Evolutionary conservation across 257 asterid genomes (phyloP), one percentile per base, ranked within the genome.

Genomic region (Fraxinus anomala): DNA sequence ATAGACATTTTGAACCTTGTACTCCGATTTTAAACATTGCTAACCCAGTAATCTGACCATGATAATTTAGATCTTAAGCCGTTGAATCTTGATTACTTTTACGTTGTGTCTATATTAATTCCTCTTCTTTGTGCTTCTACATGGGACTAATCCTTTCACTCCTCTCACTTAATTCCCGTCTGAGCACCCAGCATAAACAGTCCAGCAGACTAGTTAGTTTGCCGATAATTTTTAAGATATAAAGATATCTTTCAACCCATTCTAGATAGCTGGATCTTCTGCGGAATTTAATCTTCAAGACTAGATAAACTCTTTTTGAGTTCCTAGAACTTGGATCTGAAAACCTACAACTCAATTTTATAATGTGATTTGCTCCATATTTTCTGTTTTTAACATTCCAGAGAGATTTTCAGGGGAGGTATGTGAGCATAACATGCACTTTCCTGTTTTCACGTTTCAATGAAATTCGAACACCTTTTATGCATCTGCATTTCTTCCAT

Each of bases 231-330:
- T 49, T 21, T 73, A 73, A 73, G 6, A 5, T 49, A 34, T 28
- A 73, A 44, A 16, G 67, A 73, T 5, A 61, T 61, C 76, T 73
- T 44, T 47, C 28, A 56, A 26, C 76, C 66, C 28, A 1, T 56
- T 17, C 26, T 56, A 56, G 66, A n/a, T 56, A 56, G 66, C 26
- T n/a, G 59, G 66, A n/a, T 56, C 24, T 56, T 56, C 11, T 56
- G 26, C 21, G 66, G 66, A 56, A 56, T 23, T n/a, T 56, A 17
- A n/a, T 56, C 66, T 56, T 56, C 8, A 26, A 56, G 66, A 12
- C 28, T 17, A n/a, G 26, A 56, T 56, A 1, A n/a, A 56, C 66
- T n/a, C 1, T 56, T 56, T n/a, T 16, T 47, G 59, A 47, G 26
- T n/a, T 56, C 24, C 66, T 17, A 56, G 26, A 56, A 56, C 66